A percentile compares a stretch with the other conserved stretches of the same genome.
These are phyloP conservation scores for Fraxinus nigra DNA, from an alignment of 305 asterid genomes.

Conservation along the genomic window DNA sequence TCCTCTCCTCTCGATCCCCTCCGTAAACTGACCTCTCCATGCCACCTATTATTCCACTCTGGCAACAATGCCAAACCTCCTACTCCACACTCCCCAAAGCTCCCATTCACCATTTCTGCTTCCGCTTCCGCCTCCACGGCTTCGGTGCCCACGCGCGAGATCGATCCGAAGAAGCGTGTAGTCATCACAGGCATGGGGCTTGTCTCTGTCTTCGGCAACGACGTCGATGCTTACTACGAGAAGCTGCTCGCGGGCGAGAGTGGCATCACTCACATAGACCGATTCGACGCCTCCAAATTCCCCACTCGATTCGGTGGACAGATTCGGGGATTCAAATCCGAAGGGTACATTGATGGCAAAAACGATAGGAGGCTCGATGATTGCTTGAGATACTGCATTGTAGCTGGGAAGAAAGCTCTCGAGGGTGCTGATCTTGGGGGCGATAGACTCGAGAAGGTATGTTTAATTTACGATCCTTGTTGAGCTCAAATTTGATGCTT, in stretches of 20 bases:
- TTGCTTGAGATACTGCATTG: conserved; percentile 78
- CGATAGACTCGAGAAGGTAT: conserved; percentile 48
- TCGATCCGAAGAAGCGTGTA: conserved; percentile 75
- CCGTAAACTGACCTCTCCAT: conserved; percentile 23
- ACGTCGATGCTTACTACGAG: conserved; percentile 60
- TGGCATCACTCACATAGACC: conserved; percentile 64
- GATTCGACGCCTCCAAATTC: conserved; percentile 74
- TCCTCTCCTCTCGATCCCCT: conserved; percentile 46
- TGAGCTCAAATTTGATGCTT: conserved; percentile 10
- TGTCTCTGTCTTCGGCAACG: conserved; percentile 79
- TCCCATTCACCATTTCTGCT: conserved; percentile 38
- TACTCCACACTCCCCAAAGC: conserved; percentile 22
- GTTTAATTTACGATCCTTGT: conserved; percentile 14
- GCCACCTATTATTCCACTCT: conserved; percentile 20
- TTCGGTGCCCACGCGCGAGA: conserved; percentile 65
- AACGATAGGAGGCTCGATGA: conserved; percentile 77
- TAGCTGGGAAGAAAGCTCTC: conserved; percentile 84
- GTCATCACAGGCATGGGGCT: conserved; percentile 91
- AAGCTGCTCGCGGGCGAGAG: conserved; percentile 78
- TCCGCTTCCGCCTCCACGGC: conserved; percentile 34
- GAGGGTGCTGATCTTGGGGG: conserved; percentile 72
- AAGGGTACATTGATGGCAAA: conserved; percentile 82
- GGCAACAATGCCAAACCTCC: conserved; percentile 29
- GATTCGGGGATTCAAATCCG: conserved; percentile 67
- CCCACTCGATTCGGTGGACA: conserved; percentile 82